These are phyloP conservation scores for Pulveroboletus sp. DNA, from an alignment of 768 basidiomycete genomes.

Conservation along the genomic window DNA sequence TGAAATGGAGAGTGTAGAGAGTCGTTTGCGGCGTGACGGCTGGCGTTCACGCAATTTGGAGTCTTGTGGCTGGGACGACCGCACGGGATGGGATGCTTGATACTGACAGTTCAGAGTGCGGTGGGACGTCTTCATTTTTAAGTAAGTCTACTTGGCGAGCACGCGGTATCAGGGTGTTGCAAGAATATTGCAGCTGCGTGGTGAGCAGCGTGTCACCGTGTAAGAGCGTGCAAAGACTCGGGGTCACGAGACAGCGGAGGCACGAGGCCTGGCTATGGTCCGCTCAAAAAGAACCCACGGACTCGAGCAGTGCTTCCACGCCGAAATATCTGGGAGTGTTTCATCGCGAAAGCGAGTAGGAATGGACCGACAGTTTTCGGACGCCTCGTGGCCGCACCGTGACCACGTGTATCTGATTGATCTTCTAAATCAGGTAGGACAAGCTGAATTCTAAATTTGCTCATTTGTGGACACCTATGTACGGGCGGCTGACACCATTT, in stretches of 20 bases:
- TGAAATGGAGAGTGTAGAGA: conserved; percentile 26
- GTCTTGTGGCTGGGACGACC: conserved; percentile 20
- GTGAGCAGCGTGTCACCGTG: conserved; percentile 28
- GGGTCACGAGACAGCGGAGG: conserved; percentile 18
- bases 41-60: conserved; percentile 25
- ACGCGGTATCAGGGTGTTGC: conserved; percentile 29
- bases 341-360: conserved; percentile 8
- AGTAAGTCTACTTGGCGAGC: conserved; percentile 18
- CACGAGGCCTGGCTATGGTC: conserved; percentile 24
- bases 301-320: conserved; percentile 21
- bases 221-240: conserved; percentile 8
- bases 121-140: conserved; percentile 30
- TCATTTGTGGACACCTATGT: not conserved
- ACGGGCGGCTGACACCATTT: not conserved
- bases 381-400: conserved; percentile 26
- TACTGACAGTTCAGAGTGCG: conserved; percentile 21
- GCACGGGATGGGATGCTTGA: conserved; percentile 20
- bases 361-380: not conserved
- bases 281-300: conserved; percentile 24
- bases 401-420: conserved; percentile 3
- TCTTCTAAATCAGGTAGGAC: conserved; percentile 5
- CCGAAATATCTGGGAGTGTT: conserved; percentile 14
- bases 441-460: not conserved
- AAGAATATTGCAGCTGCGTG: conserved; percentile 29
- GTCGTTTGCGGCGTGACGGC: conserved; percentile 33